phyloP scores from a whole-genome alignment of 208 protist genomes.

The Wallacemonas sp. region DNA sequence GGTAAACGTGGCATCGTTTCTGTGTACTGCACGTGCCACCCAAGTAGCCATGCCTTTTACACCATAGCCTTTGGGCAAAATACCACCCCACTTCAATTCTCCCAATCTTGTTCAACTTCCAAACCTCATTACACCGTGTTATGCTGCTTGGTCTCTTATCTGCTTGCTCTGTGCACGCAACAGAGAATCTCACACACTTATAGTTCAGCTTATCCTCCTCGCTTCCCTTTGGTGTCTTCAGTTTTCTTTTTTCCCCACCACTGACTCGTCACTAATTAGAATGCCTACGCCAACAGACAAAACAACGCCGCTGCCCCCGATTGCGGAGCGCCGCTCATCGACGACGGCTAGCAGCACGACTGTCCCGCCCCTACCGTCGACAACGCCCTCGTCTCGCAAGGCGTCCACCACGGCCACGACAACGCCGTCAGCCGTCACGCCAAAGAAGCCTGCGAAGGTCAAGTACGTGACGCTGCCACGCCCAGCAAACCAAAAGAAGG shows the following conservation, averaged over 20 bases:
- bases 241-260: slow-evolving; percentile 2
- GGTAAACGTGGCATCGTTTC: too few species aligned
- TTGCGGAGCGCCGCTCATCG: background rate
- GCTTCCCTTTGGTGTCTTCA: background rate
- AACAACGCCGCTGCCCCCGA: background rate
- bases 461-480: slow-evolving; percentile 14
- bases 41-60: too few species aligned
- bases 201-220: slow-evolving; percentile 4
- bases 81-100: too few species aligned
- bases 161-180: too few species aligned
- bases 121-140: too few species aligned
- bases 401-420: background rate
- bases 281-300: background rate
- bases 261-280: too few species aligned
- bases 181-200: too few species aligned
- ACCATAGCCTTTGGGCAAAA: too few species aligned
- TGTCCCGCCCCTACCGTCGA: background rate
- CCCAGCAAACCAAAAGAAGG: background rate
- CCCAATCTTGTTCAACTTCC: too few species aligned
- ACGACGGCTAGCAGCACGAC: background rate
- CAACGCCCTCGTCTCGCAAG: background rate
- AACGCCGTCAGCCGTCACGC: background rate
- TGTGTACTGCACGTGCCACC: too few species aligned
- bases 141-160: too few species aligned
- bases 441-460: background rate